A percentile compares a stretch with the other conserved stretches of the same genome.
These are phyloP conservation scores for Wallacemonas sp. DNA, from an alignment of 208 protist species.

Conservation along the genomic window DNA sequence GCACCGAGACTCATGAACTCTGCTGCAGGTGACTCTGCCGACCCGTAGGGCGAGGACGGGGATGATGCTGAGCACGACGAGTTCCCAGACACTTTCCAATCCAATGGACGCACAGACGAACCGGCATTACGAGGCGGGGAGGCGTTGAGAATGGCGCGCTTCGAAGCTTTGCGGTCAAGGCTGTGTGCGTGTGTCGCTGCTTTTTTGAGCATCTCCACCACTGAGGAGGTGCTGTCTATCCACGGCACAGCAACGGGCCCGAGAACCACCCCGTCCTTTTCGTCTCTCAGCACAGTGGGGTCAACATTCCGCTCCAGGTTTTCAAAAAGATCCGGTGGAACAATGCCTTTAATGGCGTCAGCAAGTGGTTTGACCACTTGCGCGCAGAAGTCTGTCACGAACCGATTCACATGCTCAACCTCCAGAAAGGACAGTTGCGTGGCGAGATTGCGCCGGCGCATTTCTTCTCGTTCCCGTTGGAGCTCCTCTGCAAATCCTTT, in stretches of 20 bases:
- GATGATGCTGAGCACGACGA: background rate
- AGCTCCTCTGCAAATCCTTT: conserved; percentile 45
- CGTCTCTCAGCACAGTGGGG: background rate
- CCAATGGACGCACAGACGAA: background rate
- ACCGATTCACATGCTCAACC: conserved; percentile 12
- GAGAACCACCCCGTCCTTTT: background rate
- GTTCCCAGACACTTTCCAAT: conserved; percentile 10
- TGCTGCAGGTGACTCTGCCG: background rate
- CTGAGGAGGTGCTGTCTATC: conserved; percentile 36
- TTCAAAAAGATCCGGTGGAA: conserved; percentile 75
- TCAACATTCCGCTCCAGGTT: conserved; percentile 66
- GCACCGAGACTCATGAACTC: conserved; percentile 12
- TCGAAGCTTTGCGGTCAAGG: conserved; percentile 82
- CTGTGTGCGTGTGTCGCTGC: conserved; percentile 70
- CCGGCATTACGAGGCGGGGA: conserved; percentile 40
- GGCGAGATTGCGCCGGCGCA: conserved; percentile 42
- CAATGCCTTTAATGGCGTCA: conserved; percentile 41
- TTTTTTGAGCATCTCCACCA: conserved; percentile 75
- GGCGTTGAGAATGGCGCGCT: conserved; percentile 81
- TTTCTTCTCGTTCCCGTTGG: conserved; percentile 50
- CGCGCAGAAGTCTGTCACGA: conserved; percentile 52
- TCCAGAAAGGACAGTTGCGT: conserved; percentile 3
- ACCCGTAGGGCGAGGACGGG: conserved; percentile 2
- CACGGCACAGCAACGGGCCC: background rate
- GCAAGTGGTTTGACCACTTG: conserved; percentile 47